Evolutionary conservation across 306 rosid genomes (phyloP), one percentile per base, ranked within the genome.

Genomic region (Vigna nakashimae): DNA sequence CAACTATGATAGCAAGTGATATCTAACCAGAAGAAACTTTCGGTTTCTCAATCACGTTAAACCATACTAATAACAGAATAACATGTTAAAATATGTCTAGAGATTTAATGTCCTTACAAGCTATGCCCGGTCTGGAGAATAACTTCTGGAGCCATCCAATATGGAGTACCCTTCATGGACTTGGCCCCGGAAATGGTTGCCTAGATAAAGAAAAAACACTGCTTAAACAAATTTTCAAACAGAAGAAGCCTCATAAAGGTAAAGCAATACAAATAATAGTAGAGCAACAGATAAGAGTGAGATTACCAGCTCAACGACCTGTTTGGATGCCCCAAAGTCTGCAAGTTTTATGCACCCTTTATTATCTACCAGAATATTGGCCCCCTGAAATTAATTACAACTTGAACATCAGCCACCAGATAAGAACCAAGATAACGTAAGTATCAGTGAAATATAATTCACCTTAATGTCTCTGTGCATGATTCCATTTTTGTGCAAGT

Each of bases 131-230:
- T 96, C 87, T 96, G 98, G 68, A 88, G 93, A 91, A 96, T 91
- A 77, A 96, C 99, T 90, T 96, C 99, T 64, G 99, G 99, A 90
- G 99, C 97, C 99, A 96, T 96, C 99, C 99, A 96, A 76, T 96
- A 93, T 69, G 99, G 99, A 74, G 99, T 96, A 55, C 99, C 99
- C 91, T 96, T 96, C 98, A 96, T 96, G 76, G 99, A 96, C 90
- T 96, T 96, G 63, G 99, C 98, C 67, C 99, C 97, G 5, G 99
- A 90, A 75, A 96, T 87, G 51, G 99, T 96, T 76, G 99, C 98
- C 99, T 96, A 80, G 83, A 87, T 38, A 7, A 50, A 55, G 79
- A 30, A 84, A 42, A 79, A 16, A 24, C 72, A 78, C 65, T 45
- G 73, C 70, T 83, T 65, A 79, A 65, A 76, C 76, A 80, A 78